Evolutionary conservation across 2,329 filamentous ascomycete species (phyloP).

Genomic region (Hymenoscyphus salicellus): DNA sequence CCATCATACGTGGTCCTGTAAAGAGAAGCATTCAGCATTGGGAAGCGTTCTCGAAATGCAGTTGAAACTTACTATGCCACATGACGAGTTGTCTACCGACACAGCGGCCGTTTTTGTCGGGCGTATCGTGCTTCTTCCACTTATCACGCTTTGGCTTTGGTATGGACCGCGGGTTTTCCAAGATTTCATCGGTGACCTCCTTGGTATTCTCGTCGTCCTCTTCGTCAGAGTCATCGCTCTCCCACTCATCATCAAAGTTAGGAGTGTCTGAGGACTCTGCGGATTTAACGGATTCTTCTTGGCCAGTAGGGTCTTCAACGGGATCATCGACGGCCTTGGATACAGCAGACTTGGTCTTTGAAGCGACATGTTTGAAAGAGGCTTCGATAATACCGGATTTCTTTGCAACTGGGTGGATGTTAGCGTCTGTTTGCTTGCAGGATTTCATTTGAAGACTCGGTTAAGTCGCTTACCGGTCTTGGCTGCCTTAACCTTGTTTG

Average conservation of each 20-base stretch:
- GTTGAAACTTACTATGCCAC: slow-evolving; percentile 42
- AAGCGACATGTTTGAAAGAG: not conserved
- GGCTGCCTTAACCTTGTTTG: too few relatives aligned
- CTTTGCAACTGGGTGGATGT: not conserved
- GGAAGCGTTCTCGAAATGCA: not conserved
- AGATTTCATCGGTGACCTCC: not conserved
- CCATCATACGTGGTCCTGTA: slow-evolving; percentile 45
- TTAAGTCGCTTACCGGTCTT: too few relatives aligned
- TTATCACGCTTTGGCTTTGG: not conserved
- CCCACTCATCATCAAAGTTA: too few relatives aligned
- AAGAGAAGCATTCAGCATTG: not conserved
- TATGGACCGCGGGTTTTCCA: not conserved
- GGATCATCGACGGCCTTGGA: too few relatives aligned
- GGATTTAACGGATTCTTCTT: too few relatives aligned
- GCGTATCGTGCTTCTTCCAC: slow-evolving; percentile 4
- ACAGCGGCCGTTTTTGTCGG: slow-evolving; percentile 35
- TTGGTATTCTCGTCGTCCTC: not conserved
- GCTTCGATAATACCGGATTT: not conserved
- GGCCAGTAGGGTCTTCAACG: too few relatives aligned
- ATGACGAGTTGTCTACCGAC: slow-evolving; percentile 41
- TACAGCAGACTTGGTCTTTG: not conserved
- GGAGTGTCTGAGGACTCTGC: too few relatives aligned
- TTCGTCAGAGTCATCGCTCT: too few relatives aligned
- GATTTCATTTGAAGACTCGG: too few relatives aligned
- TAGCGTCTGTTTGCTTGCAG: not conserved